Evolutionary conservation across 176 grass and related monocot species (phyloP).

Genomic region (Cenchrus fungigraminus): DNA sequence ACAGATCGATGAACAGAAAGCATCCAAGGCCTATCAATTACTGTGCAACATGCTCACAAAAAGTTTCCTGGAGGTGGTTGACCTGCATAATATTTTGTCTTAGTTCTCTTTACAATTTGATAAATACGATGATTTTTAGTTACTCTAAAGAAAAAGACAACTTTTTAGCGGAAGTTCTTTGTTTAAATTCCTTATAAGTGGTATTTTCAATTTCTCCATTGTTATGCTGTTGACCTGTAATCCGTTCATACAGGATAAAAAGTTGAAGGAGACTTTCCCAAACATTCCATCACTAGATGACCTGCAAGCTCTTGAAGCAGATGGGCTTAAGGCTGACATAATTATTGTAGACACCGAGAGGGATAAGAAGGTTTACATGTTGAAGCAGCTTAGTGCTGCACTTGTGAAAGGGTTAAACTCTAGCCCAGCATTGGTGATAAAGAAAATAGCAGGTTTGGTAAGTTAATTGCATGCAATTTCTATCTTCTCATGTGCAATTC

Average conservation of each 20-base stretch:
- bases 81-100: neutral
- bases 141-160: neutral
- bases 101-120: slow-evolving; percentile 25
- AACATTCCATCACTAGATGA: slow-evolving; percentile 81
- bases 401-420: slow-evolving; percentile 85
- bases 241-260: slow-evolving; percentile 85
- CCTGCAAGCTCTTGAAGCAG: slow-evolving; percentile 73
- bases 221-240: slow-evolving; percentile 29
- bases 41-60: too few species aligned
- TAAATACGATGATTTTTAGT: slow-evolving; percentile 15
- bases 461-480: slow-evolving; percentile 38
- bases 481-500: slow-evolving; percentile 28
- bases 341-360: slow-evolving; percentile 91
- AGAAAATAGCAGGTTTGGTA: slow-evolving; percentile 99
- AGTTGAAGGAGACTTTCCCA: slow-evolving; percentile 78
- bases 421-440: slow-evolving; percentile 90
- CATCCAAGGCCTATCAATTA: neutral
- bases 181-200: slow-evolving; percentile 24
- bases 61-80: too few species aligned
- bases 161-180: slow-evolving; percentile 1
- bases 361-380: slow-evolving; percentile 96
- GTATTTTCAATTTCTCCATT: slow-evolving; percentile 18
- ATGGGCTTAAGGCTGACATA: slow-evolving; percentile 83
- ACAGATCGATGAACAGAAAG: neutral
- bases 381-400: slow-evolving; percentile 89